Percentiles rank a stretch among this genome's conserved stretches.
Evolutionary conservation across 2,329 filamentous ascomycete genomes (phyloP).

Genomic region (Curvularia eragrostidis): DNA sequence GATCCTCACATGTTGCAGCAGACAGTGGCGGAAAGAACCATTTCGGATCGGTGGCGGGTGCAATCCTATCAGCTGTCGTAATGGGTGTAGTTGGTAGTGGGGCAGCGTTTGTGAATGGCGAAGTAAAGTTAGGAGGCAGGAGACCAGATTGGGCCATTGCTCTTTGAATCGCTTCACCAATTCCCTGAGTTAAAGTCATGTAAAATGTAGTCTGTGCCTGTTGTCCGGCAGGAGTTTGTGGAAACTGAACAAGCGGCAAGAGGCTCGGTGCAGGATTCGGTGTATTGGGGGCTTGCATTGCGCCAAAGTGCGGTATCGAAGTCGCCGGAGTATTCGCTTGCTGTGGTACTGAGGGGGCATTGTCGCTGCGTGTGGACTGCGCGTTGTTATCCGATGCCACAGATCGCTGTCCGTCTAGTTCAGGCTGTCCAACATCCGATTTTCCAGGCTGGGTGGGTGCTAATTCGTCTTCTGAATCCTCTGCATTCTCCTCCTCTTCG

Average conservation of each 20-base stretch:
- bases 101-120: slow-evolving; percentile 6
- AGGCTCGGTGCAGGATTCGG: slow-evolving; percentile 28
- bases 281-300: slow-evolving; percentile 20
- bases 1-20: slow-evolving; percentile 1
- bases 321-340: slow-evolving; percentile 1
- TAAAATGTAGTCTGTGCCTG: slow-evolving; percentile 38
- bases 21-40: slow-evolving; percentile 38
- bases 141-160: slow-evolving; percentile 25
- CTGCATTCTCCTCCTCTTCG: slow-evolving; percentile 36
- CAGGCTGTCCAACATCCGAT: slow-evolving; percentile 9
- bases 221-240: slow-evolving; percentile 40
- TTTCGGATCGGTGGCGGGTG: slow-evolving; percentile 37
- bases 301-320: slow-evolving; percentile 3
- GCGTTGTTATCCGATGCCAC: not conserved
- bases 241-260: slow-evolving; percentile 35
- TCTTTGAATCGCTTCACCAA: slow-evolving; percentile 35
- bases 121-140: slow-evolving; percentile 17
- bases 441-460: slow-evolving; percentile 30
- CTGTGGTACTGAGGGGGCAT: not conserved
- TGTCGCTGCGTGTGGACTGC: not conserved
- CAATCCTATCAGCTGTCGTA: slow-evolving; percentile 18
- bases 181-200: slow-evolving; percentile 31
- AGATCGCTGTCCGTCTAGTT: not conserved
- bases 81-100: slow-evolving; percentile 13
- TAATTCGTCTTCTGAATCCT: slow-evolving; percentile 40